Evolutionary conservation across 2,329 filamentous ascomycete species (phyloP).

Genomic region (Tolypocladium capitatum): DNA sequence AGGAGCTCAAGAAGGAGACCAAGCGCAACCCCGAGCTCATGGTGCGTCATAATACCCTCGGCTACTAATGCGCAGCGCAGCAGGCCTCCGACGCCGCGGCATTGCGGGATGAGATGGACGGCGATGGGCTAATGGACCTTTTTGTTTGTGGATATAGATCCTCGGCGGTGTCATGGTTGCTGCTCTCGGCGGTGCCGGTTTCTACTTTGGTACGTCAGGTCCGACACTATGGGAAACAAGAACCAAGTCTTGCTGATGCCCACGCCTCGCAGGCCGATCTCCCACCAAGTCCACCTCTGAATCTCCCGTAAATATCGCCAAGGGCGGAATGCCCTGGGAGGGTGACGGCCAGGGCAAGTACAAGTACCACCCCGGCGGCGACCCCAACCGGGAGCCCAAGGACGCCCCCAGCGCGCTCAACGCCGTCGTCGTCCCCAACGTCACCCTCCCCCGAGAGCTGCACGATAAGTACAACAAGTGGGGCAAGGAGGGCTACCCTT

Average conservation of each 20-base stretch:
- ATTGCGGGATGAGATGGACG: background rate
- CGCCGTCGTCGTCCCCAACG: slow-evolving; percentile 84
- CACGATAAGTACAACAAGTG: slow-evolving; percentile 99
- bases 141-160: slow-evolving; percentile 41
- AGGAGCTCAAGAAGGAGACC: slow-evolving; percentile 41
- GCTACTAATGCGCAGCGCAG: slow-evolving; percentile 3
- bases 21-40: slow-evolving; percentile 38
- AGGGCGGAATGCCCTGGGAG: slow-evolving; percentile 86
- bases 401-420: slow-evolving; percentile 93
- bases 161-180: slow-evolving; percentile 84
- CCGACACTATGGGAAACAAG: background rate
- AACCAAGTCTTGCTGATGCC: background rate
- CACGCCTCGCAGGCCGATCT: slow-evolving; percentile 47
- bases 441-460: slow-evolving; percentile 81
- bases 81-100: background rate
- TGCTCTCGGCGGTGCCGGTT: slow-evolving; percentile 78
- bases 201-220: slow-evolving; percentile 58
- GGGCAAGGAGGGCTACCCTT: slow-evolving; percentile 87
- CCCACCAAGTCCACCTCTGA: slow-evolving; percentile 81
- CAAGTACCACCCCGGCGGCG: slow-evolving; percentile 76
- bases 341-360: slow-evolving; percentile 51
- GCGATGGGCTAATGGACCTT: background rate
- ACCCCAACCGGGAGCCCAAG: slow-evolving; percentile 60
- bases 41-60: slow-evolving; percentile 26
- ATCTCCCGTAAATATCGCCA: slow-evolving; percentile 57